Evolutionary conservation across 2,329 filamentous ascomycete genomes (phyloP), one percentile per base, ranked within the genome.

Genomic region (Ceratocystis cacaofunesta): DNA sequence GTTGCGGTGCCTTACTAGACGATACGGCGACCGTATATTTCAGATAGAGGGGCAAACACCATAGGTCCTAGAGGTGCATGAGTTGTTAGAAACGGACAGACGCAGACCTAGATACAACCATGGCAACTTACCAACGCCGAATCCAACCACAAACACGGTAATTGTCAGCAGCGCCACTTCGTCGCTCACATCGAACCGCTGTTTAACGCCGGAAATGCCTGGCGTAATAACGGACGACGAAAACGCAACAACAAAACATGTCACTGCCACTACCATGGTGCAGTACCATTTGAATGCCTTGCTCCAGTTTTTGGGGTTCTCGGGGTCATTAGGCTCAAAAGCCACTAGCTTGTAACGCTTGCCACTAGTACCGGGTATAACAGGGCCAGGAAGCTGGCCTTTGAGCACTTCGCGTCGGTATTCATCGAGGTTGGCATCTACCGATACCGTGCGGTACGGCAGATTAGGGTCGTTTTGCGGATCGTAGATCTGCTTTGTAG

Each of bases 271-370:
- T 17, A 90, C 84, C 86, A 95, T 90, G 28, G 90, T 96, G 72
- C 84, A 86, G 71, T 86, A 89, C 89, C 89, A 92, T 75, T 92
- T 94, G 74, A 78, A 87, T 0, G 76, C 77, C 74, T 90, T 90
- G 66, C 81, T 84, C 88, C 88, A 94, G 74, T 92, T 94, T 79
- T 92, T 92, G 0, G 90, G 89, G 71, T 92, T 92, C 69, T 86
- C 87, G 0, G 83, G 82, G 72, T 94, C 89, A 67, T 85, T 77
- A 2, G 85, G 80, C 3, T 79, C 82, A 72, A 94, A 95, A 0
- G 77, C 78, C 61, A 86, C 82, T 2, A 88, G 83, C 69, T 76
- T 76, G 73, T 81, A 81, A 12, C 71, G 72, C n/a, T 63, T 65
- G 19, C 70, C 61, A 22, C 70, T 69, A 19, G 62, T 58, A 41